A percentile compares a stretch with the other conserved stretches of the same genome.
Conservation (phyloP, 148 eudicot species). For the Limonium bicolor region DNA sequence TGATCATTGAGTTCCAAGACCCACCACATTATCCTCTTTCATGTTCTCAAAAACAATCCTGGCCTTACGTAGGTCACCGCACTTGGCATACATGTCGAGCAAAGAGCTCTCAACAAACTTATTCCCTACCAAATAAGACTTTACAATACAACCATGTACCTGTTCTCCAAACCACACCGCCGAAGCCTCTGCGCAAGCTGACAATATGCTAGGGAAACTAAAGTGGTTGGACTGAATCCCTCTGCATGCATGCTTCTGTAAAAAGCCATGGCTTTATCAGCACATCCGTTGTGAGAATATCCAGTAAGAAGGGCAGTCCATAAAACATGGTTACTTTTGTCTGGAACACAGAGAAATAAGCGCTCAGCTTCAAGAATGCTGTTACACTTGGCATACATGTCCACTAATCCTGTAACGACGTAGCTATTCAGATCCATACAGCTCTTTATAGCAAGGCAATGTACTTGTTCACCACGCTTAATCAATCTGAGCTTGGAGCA, state of each 20-base stretch:
- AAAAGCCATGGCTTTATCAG: slow-evolving; percentile 30
- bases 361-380: slow-evolving; percentile 36
- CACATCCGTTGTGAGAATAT: slow-evolving; percentile 47
- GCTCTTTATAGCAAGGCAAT: slow-evolving; percentile 41
- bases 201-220: slow-evolving; percentile 59
- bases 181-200: slow-evolving; percentile 49
- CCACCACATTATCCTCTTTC: slow-evolving; percentile 27
- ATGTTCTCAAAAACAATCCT: slow-evolving; percentile 27
- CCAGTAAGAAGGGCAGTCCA: slow-evolving; percentile 83
- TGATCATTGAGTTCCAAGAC: slow-evolving; percentile 30
- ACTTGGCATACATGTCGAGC: slow-evolving; percentile 57
- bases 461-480: slow-evolving; percentile 41
- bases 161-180: slow-evolving; percentile 52
- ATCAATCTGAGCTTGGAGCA: slow-evolving; percentile 42
- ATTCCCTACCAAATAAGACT: slow-evolving; percentile 22
- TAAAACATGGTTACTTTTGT: slow-evolving; percentile 36
- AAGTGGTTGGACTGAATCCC: slow-evolving; percentile 55
- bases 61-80: slow-evolving; percentile 52
- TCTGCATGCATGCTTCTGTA: slow-evolving; percentile 37
- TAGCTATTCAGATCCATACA: slow-evolving; percentile 22
- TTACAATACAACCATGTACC: slow-evolving; percentile 51
- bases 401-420: slow-evolving; percentile 53
- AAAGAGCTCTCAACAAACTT: slow-evolving; percentile 37
- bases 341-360: slow-evolving; percentile 24
- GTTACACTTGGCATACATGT: slow-evolving; percentile 67